Evolutionary conservation across 2,329 filamentous ascomycete genomes (phyloP).

Genomic region (Cryphonectria nitschkei): DNA sequence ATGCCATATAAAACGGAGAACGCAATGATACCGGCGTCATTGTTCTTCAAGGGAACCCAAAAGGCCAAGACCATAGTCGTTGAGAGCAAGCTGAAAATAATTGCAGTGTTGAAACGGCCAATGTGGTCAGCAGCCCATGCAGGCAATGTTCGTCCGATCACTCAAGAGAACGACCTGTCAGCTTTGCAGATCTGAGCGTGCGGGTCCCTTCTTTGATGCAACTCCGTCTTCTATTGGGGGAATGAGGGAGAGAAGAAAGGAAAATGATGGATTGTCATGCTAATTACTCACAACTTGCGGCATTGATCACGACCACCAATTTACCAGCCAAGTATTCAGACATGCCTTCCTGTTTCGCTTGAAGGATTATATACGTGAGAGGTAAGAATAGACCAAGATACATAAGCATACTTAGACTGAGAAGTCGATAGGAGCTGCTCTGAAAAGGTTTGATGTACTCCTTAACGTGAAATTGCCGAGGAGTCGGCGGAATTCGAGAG

Average conservation of each 20-base stretch:
- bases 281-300: conserved; percentile 26
- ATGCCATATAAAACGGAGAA: conserved; percentile 37
- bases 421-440: conserved; percentile 30
- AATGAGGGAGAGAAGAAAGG: not conserved
- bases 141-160: conserved; percentile 29
- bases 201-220: too few species aligned
- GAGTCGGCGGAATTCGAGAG: conserved; percentile 21
- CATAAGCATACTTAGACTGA: conserved; percentile 32
- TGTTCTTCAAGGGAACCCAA: conserved; percentile 34
- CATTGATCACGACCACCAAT: conserved; percentile 36
- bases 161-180: not conserved
- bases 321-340: conserved; percentile 32
- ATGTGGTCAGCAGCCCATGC: conserved; percentile 29
- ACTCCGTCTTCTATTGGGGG: not conserved
- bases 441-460: conserved; percentile 30
- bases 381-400: conserved; percentile 36
- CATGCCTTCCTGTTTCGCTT: conserved; percentile 32
- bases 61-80: conserved; percentile 37
- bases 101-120: conserved; percentile 36
- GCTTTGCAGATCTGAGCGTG: not conserved
- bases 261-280: not conserved
- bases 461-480: conserved; percentile 21
- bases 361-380: conserved; percentile 34
- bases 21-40: conserved; percentile 29
- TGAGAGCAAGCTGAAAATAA: conserved; percentile 47